Base-by-base conservation (phyloP, 768 basidiomycete genomes). In the Hypsizygus marmoreus region DNA sequence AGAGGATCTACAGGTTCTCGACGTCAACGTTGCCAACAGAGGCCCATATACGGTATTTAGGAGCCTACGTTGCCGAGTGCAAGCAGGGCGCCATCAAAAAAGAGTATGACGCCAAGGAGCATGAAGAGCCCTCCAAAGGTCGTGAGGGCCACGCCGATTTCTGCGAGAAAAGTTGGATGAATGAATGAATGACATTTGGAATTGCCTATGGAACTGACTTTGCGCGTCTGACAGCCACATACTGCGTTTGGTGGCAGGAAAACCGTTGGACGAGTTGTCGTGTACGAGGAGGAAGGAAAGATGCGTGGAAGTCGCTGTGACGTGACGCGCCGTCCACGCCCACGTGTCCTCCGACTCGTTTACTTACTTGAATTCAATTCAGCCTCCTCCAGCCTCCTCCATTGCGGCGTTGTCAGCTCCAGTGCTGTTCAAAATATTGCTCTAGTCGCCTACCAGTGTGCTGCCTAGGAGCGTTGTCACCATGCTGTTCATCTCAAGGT, bases 71-170 rank as follows among this genome's bases (percentile, higher is more conserved):
- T 98, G 61, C 95, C 95, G n/a, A 99, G 81, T 16, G 97, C 95
- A 31, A 98, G 77, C 19, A 99, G 76, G 7, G 93, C 90, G 39
- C 91, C 92, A 70, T 99, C 97, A 54, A 99, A 98, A 73, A 99
- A 86, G 54, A 97, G 81, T 75, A 98, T 81, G 32, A 99, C 85
- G 20, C 97, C 97, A 29, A 99, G 77, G 60, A 98, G 75, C 88
- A 98, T 95, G 76, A 99, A 99, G 49, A 95, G 75, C 29, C 79
- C 85, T 42, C 97, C 97, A 58, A 97, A 97, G 13, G 94, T 90
- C 33, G 95, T 97, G 54, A 98, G 82, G 39, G 92, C 95, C 47
- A 98, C 95, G 56, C 95, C 93, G 57, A 97, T 95, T 75, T 95
- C 92, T 95, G 65, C 46, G 34, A 20, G 28, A 5, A 16, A 44